These are phyloP conservation scores for Fusarium drepaniforme DNA, from an alignment of 2,329 filamentous ascomycete genomes.

Conservation along the genomic window DNA sequence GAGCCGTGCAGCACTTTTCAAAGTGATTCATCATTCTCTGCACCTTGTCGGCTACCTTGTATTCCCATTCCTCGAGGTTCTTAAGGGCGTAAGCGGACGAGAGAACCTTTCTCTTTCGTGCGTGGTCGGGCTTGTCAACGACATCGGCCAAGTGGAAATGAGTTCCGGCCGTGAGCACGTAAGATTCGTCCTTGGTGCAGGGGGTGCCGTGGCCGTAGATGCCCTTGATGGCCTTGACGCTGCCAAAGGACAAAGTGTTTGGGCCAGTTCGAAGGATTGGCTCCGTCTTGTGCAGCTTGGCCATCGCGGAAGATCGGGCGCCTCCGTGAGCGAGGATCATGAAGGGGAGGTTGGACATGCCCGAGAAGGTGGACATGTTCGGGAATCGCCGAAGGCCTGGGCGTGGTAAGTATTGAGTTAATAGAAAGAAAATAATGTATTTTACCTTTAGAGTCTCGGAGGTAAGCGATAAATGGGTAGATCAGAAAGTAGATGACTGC, in stretches of 20 bases:
- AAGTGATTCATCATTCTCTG: conserved; percentile 57
- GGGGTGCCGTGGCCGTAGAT: conserved; percentile 59
- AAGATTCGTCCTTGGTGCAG: conserved; percentile 62
- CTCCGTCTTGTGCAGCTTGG: conserved; percentile 59
- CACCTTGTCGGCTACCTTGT: conserved; percentile 65
- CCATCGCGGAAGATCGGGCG: conserved; percentile 59
- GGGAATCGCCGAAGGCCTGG: conserved; percentile 38
- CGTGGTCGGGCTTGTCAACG: conserved; percentile 62
- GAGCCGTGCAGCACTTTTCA: conserved; percentile 55
- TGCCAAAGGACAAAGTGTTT: conserved; percentile 37
- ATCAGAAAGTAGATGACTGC: conserved; percentile 25
- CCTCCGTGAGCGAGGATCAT: conserved; percentile 35
- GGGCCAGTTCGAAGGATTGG: conserved; percentile 43
- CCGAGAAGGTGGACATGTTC: conserved; percentile 25
- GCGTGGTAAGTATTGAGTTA: neutral
- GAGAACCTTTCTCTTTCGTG: conserved; percentile 62
- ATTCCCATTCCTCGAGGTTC: conserved; percentile 66
- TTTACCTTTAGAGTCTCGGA: neutral
- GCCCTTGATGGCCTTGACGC: conserved; percentile 40
- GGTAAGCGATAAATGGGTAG: conserved; percentile 14
- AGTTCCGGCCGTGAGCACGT: conserved; percentile 56
- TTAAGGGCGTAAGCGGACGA: conserved; percentile 63
- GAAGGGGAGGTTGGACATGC: conserved; percentile 33
- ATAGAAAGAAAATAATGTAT: neutral
- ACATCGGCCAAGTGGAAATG: conserved; percentile 66